Evolutionary conservation across 352 stramenopile species (phyloP).

Genomic region (Phytopythium sindhum): DNA sequence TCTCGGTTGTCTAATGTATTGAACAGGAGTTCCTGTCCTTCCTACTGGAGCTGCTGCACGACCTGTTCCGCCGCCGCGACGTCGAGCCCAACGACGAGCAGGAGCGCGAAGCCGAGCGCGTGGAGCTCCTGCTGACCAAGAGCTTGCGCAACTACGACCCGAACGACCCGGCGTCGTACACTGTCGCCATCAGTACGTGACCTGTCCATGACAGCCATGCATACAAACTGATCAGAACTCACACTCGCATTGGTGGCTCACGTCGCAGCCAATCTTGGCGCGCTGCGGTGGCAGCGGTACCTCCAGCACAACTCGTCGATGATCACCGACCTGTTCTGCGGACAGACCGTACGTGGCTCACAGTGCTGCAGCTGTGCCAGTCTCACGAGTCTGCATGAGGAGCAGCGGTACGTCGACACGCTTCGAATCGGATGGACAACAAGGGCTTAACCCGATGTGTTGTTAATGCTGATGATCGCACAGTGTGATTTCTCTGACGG

Average conservation of each 20-base stretch:
- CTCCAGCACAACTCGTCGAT: conserved; percentile 57
- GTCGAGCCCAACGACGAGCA: conserved; percentile 16
- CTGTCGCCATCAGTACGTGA: conserved; percentile 50
- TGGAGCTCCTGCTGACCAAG: conserved; percentile 19
- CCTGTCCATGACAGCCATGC: neutral
- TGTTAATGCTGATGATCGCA: conserved; percentile 1
- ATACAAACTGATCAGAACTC: neutral
- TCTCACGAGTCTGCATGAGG: conserved; percentile 70
- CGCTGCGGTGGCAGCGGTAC: conserved; percentile 58
- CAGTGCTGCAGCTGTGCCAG: conserved; percentile 72
- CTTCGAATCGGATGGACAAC: neutral
- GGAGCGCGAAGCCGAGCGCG: conserved; percentile 16
- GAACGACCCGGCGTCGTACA: conserved; percentile 56
- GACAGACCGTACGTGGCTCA: conserved; percentile 74
- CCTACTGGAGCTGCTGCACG: conserved; percentile 64
- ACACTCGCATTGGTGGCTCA: neutral
- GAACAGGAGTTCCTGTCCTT: conserved; percentile 64
- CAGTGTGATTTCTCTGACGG: conserved; percentile 62
- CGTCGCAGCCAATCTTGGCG: conserved; percentile 41
- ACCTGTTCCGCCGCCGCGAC: conserved; percentile 30
- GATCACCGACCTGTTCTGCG: conserved; percentile 66
- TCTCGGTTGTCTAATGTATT: neutral
- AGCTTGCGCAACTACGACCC: conserved; percentile 28
- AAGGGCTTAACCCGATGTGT: neutral
- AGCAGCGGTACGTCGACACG: conserved; percentile 25